Evolutionary conservation across 192 early-diverging fungal species (phyloP), one percentile per base, ranked within the genome.

Genomic region (Phlyctochytrium bullatum): DNA sequence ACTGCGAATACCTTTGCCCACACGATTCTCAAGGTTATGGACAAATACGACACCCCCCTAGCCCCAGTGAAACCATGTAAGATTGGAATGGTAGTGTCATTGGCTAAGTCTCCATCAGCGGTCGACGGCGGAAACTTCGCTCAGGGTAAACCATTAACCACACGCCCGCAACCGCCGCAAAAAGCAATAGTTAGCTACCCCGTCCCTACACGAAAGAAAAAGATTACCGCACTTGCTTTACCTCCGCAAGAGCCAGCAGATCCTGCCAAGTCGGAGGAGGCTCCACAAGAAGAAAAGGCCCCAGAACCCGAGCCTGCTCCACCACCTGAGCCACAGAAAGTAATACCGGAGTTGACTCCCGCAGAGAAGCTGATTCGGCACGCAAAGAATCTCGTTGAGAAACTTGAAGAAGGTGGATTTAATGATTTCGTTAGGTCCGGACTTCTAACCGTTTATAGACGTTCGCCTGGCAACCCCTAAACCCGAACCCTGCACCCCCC

Each of bases 1-100:
- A 57, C 16, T 10, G 54, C 16, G 12, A 57, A 28, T 6, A 57
- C 27, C 54, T 57, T 57, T 28, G 54, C 54, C 25, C 54, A 57
- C 25, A 14, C 20, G 16, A 57, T 57, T 10, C 27, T 57, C 4
- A 57, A 28, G 27, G 54, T 57, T 28, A 57, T 57, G 54, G 54
- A 57, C 27, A 14, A 28, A 57, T 57, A 57, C 54, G 54, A 57
- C 25, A 25, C 54, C 6, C 54, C 54, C 16, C 6, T 47, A 14
- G 40, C 40, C 40, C n/a, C n/a, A n/a, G n/a, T 50, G n/a, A 57
- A 57, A 25, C 12, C 20, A 28, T 10, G 20, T 25, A 57, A 14
- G 27, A 57, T 10, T 50, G n/a, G n/a, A n/a, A n/a, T n/a, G n/a
- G n/a, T n/a, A n/a, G n/a, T n/a, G n/a, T n/a, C n/a, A n/a, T n/a